Evolutionary conservation across 768 basidiomycete genomes (phyloP), one percentile per base, ranked within the genome.

Genomic region (Stropharia rugosoannulata): DNA sequence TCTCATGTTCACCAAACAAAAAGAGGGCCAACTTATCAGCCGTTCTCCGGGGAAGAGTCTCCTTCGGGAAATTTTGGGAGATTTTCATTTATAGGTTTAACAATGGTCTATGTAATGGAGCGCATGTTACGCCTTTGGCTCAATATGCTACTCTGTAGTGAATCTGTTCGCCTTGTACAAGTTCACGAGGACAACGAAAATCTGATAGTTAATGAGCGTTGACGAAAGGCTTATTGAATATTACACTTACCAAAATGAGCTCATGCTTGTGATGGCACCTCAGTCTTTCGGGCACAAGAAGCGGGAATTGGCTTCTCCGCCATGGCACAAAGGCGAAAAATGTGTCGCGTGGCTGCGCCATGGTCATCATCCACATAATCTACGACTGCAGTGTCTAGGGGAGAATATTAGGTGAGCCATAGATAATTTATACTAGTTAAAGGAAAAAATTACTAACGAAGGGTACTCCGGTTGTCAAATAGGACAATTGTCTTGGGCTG

Each of bases 401-500:
- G 8, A 4, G 4, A 12, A 3, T 39, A 39, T 16, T 1, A 7
- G 36, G 45, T 32, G 8, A 13, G 16, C 10, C 16, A 27, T 7
- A n/a, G n/a, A 46, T 16, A 6, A n/a, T n/a, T n/a, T n/a, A 15
- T 42, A 40, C n/a, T 5, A 39, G 12, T 40, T 11, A 10, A 40
- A 11, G 6, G 4, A 46, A 16, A 1, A 4, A 22, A 4, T 4
- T 22, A 52, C 54, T 56, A 46, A 59, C 58, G 58, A 12, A 59
- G 38, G 22, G 58, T 59, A n/a, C 50, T 56, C 19, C 58, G 54
- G 42, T 59, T 59, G 40, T 59, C 58, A 38, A 59, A 59, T 6
- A 62, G 22, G 5, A 59, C 68, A 27, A 66, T 57, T 6, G 63
- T 66, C 15, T 57, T 57, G 0, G 66, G 66, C 27, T 61, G 54